Percentiles rank a stretch among this genome's conserved stretches.
Evolutionary conservation across 805 yeast species (phyloP).

Genomic region (Sugiyamaella mastotermitis): DNA sequence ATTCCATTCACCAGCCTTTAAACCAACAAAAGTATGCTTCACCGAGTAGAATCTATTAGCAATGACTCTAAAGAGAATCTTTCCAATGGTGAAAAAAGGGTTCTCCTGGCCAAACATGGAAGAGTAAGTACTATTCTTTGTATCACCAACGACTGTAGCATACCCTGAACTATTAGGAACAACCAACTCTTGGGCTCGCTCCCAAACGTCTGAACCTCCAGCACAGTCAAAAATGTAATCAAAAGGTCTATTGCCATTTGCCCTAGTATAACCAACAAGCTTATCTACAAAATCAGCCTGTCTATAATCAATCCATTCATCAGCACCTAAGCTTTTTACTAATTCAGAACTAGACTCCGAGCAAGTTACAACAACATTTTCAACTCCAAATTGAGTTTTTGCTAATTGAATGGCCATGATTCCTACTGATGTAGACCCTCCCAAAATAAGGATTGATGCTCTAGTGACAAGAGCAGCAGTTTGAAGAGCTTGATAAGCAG

Average conservation of each 20-base stretch:
- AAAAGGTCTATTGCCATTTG: constrained; percentile 29
- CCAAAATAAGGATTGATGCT: constrained; percentile 55
- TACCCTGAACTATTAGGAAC: constrained; percentile 43
- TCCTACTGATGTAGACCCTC: constrained; percentile 73
- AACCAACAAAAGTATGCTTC: too few species aligned
- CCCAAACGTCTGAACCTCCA: constrained; percentile 50
- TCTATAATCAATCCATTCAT: constrained; percentile 48
- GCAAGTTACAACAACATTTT: constrained; percentile 51
- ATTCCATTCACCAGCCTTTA: too few species aligned
- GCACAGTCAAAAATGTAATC: constrained; percentile 61
- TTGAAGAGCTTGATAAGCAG: constrained; percentile 46
- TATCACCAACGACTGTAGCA: constrained; percentile 48
- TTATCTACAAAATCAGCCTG: not conserved
- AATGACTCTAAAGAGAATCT: not conserved
- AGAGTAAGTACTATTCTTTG: constrained; percentile 37
- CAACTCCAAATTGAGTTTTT: constrained; percentile 41
- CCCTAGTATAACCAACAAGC: not conserved
- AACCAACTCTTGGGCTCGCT: constrained; percentile 37
- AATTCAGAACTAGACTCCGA: constrained; percentile 41
- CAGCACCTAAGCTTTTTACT: constrained; percentile 51
- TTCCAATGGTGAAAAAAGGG: not conserved
- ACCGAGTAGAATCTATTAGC: not conserved
- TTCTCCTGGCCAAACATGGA: not conserved
- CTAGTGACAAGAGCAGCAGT: constrained; percentile 35
- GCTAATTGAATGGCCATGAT: constrained; percentile 50